A percentile compares a stretch with the other conserved stretches of the same genome.
phyloP scores from a whole-genome alignment of 202 grass and related monocot genomes.

The Eragrostis tef region DNA sequence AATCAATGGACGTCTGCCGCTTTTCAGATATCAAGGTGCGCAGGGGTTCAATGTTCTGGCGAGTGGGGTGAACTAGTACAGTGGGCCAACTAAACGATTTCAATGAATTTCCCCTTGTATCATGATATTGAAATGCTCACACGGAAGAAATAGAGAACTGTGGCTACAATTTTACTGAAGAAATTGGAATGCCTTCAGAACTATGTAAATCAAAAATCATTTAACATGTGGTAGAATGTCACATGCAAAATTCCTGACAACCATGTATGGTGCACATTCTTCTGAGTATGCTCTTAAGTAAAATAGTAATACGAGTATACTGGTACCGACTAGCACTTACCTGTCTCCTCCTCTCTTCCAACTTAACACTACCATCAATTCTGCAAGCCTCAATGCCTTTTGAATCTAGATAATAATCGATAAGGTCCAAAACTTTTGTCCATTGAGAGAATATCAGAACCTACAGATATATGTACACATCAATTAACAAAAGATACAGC shows the following conservation, averaged over 20 bases:
- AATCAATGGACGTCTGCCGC: too few relatives aligned
- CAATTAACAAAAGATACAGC: constrained; percentile 25
- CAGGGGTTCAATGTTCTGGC: too few relatives aligned
- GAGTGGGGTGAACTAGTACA: neutral
- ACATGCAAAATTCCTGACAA: neutral
- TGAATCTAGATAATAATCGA: constrained; percentile 78
- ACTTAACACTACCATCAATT: constrained; percentile 83
- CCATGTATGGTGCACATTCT: neutral
- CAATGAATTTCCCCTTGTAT: too few relatives aligned
- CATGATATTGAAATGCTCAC: neutral
- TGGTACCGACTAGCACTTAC: constrained; percentile 49
- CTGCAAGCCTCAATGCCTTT: constrained; percentile 77
- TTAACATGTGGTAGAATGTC: neutral
- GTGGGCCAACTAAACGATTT: neutral
- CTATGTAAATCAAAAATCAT: neutral
- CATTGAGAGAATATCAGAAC: constrained; percentile 98
- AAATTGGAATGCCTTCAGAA: neutral
- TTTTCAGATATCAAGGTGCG: neutral
- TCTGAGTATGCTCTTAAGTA: constrained; percentile 6
- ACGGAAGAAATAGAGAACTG: neutral
- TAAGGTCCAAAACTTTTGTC: constrained; percentile 89
- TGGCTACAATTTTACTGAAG: neutral
- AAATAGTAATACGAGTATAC: constrained; percentile 17
- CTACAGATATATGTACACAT: constrained; percentile 47
- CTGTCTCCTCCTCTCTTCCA: constrained; percentile 78